Conservation (phyloP, 768 basidiomycete genomes). For the Mycena belliarum region DNA sequence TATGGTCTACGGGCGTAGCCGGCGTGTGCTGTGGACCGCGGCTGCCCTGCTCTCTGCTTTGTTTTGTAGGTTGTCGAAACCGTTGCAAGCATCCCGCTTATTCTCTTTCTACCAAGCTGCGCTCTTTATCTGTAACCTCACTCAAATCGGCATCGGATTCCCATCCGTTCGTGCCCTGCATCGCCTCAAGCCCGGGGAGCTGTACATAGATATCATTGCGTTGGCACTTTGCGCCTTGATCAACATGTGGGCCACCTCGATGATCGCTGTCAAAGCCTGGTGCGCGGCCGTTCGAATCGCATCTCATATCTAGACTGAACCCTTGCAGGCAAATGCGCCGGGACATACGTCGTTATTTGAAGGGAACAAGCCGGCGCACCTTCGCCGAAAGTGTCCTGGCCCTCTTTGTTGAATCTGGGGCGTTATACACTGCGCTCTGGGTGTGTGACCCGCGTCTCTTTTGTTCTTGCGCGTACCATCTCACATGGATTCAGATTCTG, state of each 20-base stretch:
- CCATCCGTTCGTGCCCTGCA: background rate
- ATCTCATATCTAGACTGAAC: background rate
- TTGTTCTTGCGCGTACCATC: background rate
- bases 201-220: conserved; percentile 1
- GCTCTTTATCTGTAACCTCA: conserved; percentile 3
- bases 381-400: conserved; percentile 6
- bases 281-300: background rate
- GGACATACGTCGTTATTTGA: background rate
- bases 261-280: conserved; percentile 8
- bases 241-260: conserved; percentile 12
- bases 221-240: background rate
- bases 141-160: conserved; percentile 5
- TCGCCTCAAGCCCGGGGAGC: background rate
- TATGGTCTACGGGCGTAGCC: background rate
- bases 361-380: background rate
- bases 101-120: conserved; percentile 20
- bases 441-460: background rate
- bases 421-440: conserved; percentile 8
- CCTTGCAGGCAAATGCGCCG: background rate
- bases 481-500: background rate
- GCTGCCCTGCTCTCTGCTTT: background rate
- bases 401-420: conserved; percentile 7
- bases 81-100: too few relatives aligned
- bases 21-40: background rate
- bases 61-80: background rate